Evolutionary conservation across 2,329 filamentous ascomycete genomes (phyloP).

Genomic region (Xylariaceae sp.): DNA sequence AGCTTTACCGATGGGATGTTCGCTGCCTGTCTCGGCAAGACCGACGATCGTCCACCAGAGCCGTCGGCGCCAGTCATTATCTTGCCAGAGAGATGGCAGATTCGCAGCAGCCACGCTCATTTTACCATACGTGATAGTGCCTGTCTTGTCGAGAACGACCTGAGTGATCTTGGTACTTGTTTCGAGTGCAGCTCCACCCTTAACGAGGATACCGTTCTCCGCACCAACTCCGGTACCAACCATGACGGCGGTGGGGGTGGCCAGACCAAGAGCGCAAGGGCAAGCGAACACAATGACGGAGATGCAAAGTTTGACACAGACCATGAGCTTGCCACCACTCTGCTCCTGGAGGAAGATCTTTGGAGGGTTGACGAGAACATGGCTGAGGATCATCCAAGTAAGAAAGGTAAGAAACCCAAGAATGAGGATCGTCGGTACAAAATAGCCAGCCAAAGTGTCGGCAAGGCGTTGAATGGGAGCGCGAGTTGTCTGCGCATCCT

Average conservation of each 20-base stretch:
- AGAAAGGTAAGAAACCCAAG: conserved; percentile 83
- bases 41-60: conserved; percentile 97
- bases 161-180: conserved; percentile 85
- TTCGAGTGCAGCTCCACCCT: conserved; percentile 89
- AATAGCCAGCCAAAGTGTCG: conserved; percentile 87
- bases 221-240: conserved; percentile 96
- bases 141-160: conserved; percentile 92
- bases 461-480: conserved; percentile 93
- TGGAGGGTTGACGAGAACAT: conserved; percentile 78
- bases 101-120: conserved; percentile 82
- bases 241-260: conserved; percentile 97
- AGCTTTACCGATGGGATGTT: conserved; percentile 92
- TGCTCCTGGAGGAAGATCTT: conserved; percentile 76
- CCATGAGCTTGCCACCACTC: conserved; percentile 90
- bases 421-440: conserved; percentile 82
- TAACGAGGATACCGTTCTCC: conserved; percentile 95
- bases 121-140: conserved; percentile 88
- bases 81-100: conserved; percentile 65
- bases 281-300: conserved; percentile 98
- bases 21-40: conserved; percentile 91
- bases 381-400: conserved; percentile 92
- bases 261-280: conserved; percentile 91
- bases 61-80: conserved; percentile 61
- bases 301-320: conserved; percentile 95
- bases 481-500: conserved; percentile 90